Evolutionary conservation across 176 grass and related monocot genomes (phyloP), one percentile per base, ranked within the genome.

Genomic region (Pontederia crassipes): DNA sequence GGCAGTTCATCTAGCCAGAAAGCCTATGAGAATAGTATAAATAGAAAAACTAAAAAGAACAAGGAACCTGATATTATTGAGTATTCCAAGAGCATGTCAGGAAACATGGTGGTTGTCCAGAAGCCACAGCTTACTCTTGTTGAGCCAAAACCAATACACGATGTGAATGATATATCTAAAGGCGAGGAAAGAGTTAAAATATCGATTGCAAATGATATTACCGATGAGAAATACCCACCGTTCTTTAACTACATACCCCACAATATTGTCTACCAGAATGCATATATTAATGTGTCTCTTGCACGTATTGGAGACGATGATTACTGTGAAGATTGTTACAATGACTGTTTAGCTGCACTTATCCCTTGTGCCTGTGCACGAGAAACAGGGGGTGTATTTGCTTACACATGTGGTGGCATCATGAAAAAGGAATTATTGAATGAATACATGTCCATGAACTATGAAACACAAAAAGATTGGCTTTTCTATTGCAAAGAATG

Each of bases 281-380:
- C 89, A 61, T 61, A 49, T 74, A 56, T 89, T 18, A 82, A 86
- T 59, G 67, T 89, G 45, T 85, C 79, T 5, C 68, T 95, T 58
- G 79, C 82, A 61, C 74, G 82, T 29, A 95, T 95, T 71, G 82
- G 85, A 4, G 74, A 83, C 66, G 79, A 83, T 12, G 78, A 89
- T 45, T 89, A 82, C 4, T 95, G 89, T 59, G 49, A 82, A 8
- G 89, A 85, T 70, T 95, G 85, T 75, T 89, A 11, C 55, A 59
- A 70, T 27, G 72, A 89, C 54, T 95, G 89, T 74, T 72, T 95
- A 26, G 70, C 77, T 66, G 67, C 57, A 28, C 53, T 76, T 46
- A 16, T 79, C 67, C 79, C 89, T 73, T 95, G 89, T 80, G 70
- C 79, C 8, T 95, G 89, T 57, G 64, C 89, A 57, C 72, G 70